Base-by-base conservation (phyloP, 2,329 filamentous ascomycete genomes). In the Spiromastix sp. region DNA sequence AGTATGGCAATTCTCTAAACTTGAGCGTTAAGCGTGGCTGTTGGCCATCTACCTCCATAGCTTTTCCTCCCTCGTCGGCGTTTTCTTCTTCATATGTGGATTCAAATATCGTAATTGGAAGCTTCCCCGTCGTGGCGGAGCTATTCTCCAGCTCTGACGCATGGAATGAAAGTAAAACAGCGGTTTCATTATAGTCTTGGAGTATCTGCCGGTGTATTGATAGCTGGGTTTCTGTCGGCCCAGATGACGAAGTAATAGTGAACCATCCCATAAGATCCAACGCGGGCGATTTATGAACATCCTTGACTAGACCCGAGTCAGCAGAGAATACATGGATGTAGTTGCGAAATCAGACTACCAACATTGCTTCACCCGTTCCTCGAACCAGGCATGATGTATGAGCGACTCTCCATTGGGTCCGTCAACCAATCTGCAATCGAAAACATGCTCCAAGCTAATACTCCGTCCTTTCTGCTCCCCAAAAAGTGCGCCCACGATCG, bases 181-280 rank as follows among this genome's bases (percentile, higher is more conserved):
- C 77, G 2, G 84, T 85, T 56, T 95, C 87, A 51, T 91, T 93
- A 56, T 81, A 79, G 24, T 71, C 59, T 36, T 77, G 67, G 41
- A 87, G 74, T 38, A 94, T 74, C 51, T 87, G 81, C 42, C 70
- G 72, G 59, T 96, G 83, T 33, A 95, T 75, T 3, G 81, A 74
- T 9, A 93, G 68, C 52, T 81, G 63, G 54, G 73, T 51, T 46
- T 67, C 48, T 56, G 79, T 56, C 10, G 91, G 91, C 3, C 87
- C 89, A 25, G 72, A 69, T 9, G 74, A 63, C 26, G 83, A 73
- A 34, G 86, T 71, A 7, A 89, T 70, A 3, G 86, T 86, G 62
- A 89, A 95, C 85, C 85, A 94, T 49, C 87, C 91, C 32, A 96
- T 85, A 35, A 96, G 71, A 46, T 87, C 83, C 32, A 96, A 77